Evolutionary conservation across 116 monocot genomes (phyloP).

Genomic region (Dioscorea cayenensis): DNA sequence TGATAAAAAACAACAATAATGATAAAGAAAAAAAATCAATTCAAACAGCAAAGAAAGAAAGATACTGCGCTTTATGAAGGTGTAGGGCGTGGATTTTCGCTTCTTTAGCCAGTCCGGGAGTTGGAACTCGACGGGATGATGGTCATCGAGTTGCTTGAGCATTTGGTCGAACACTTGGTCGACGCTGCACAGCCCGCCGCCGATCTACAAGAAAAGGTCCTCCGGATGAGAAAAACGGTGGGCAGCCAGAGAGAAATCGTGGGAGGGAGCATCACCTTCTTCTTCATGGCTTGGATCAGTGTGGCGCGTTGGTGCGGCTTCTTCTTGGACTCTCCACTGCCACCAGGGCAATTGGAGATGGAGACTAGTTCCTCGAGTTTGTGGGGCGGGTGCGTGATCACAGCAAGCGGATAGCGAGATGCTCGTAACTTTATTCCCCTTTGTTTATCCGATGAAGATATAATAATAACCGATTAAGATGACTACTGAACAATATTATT

Average conservation of each 20-base stretch:
- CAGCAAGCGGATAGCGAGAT: no score
- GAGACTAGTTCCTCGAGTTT: no score
- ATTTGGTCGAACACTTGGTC: conserved; percentile 22
- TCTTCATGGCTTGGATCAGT: background rate
- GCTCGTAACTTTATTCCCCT: no score
- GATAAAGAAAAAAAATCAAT: background rate
- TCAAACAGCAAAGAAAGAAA: conserved; percentile 2
- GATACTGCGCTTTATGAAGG: conserved; percentile 70
- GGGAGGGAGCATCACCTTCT: background rate
- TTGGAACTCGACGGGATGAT: conserved; percentile 38
- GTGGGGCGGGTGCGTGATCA: no score
- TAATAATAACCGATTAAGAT: no score
- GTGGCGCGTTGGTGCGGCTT: no score
- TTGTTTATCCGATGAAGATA: no score
- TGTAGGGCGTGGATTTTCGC: conserved; percentile 39
- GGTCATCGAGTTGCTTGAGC: conserved; percentile 24
- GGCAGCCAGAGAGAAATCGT: background rate
- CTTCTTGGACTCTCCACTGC: no score
- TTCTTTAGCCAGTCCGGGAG: conserved; percentile 55
- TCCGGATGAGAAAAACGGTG: background rate
- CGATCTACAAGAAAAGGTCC: background rate
- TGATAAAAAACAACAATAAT: background rate
- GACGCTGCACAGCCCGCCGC: background rate
- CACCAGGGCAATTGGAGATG: no score
- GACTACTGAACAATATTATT: no score